A percentile compares a stretch with the other conserved stretches of the same genome.
These are phyloP conservation scores for Aspergillus neotritici DNA, from an alignment of 2,329 filamentous ascomycete genomes.

Conservation along the genomic window DNA sequence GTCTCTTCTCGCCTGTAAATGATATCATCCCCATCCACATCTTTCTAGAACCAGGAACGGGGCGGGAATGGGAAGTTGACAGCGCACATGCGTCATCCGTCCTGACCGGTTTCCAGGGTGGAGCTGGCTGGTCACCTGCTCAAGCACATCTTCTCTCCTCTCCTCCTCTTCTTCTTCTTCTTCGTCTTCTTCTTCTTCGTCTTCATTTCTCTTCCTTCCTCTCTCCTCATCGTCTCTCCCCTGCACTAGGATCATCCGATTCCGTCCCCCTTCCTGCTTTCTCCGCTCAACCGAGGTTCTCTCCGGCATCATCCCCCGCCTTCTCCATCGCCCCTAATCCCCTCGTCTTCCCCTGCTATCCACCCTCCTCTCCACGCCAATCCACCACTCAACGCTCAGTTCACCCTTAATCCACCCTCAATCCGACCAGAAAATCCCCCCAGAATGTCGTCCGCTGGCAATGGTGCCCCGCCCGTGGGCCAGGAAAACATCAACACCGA, in stretches of 20 bases:
- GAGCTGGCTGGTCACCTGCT: too few species aligned
- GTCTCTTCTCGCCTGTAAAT: too few species aligned
- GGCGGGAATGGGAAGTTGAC: too few species aligned
- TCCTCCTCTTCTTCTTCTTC: too few species aligned
- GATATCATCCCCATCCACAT: too few species aligned
- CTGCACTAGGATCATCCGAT: neutral
- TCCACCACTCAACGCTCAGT: neutral
- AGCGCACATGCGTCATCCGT: too few species aligned
- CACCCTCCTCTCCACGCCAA: neutral
- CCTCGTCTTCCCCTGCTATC: neutral
- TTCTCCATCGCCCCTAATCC: slow-evolving; percentile 4
- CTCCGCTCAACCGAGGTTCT: slow-evolving; percentile 28
- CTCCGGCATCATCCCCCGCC: slow-evolving; percentile 1
- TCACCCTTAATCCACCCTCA: slow-evolving; percentile 1
- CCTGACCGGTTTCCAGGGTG: too few species aligned
- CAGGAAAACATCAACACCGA: slow-evolving; percentile 86
- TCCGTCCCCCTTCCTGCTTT: slow-evolving; percentile 14
- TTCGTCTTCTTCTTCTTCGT: too few species aligned
- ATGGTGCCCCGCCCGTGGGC: slow-evolving; percentile 49
- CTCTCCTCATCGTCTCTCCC: too few species aligned
- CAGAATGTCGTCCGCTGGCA: slow-evolving; percentile 37
- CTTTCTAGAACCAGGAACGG: too few species aligned
- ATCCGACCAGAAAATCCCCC: neutral
- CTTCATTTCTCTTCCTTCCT: too few species aligned
- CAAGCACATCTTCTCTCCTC: too few species aligned